Conservation (phyloP, 208 protist genomes). For the Strigomonas culicis region DNA sequence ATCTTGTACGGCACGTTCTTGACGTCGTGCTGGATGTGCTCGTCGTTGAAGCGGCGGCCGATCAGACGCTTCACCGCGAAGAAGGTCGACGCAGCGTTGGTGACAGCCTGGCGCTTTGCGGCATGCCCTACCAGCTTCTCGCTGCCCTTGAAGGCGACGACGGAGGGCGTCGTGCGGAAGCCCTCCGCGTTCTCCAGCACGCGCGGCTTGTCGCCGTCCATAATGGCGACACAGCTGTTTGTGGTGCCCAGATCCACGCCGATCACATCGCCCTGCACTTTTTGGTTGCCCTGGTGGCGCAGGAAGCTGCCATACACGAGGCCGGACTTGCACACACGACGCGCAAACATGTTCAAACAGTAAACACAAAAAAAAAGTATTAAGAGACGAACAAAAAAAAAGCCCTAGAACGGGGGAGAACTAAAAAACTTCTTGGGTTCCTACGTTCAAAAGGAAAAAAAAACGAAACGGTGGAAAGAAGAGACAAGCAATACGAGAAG, state of each 20-base stretch:
- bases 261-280: conserved; percentile 80
- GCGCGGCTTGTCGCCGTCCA: conserved; percentile 92
- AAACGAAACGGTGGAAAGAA: not conserved
- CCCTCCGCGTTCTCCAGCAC: conserved; percentile 78
- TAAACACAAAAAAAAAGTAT: not conserved
- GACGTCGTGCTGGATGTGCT: conserved; percentile 69
- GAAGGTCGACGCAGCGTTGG: conserved; percentile 76
- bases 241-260: conserved; percentile 86
- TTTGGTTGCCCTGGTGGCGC: conserved; percentile 42
- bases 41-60: conserved; percentile 67
- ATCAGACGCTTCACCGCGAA: conserved; percentile 88
- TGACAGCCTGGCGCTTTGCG: conserved; percentile 82
- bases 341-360: conserved; percentile 42
- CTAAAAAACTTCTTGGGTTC: not conserved
- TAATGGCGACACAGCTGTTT: conserved; percentile 64
- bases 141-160: conserved; percentile 77
- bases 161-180: conserved; percentile 82
- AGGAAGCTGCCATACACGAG: conserved; percentile 28
- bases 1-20: conserved; percentile 96
- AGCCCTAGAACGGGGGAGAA: conserved; percentile 6
- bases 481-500: not conserved
- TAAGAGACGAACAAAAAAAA: not conserved
- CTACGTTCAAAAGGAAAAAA: not conserved
- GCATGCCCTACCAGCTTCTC: conserved; percentile 78
- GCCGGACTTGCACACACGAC: conserved; percentile 40